Evolutionary conservation across 805 yeast species (phyloP).

Genomic region (Hanseniaspora mollemarum): DNA sequence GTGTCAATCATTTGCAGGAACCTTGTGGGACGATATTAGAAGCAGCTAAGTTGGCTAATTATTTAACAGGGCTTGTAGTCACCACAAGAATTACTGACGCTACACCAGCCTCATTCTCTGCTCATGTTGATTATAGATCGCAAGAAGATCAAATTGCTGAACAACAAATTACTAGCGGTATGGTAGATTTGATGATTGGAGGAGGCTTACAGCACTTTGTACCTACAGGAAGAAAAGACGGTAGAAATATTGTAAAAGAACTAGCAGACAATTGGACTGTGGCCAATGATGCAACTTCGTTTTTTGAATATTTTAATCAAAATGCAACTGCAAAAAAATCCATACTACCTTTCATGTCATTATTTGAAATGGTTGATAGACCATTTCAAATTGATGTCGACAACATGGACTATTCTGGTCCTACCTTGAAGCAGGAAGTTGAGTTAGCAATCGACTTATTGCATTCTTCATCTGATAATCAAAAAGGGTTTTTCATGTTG

Average conservation of each 20-base stretch:
- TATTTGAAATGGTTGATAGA: constrained; percentile 64
- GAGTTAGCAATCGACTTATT: constrained; percentile 61
- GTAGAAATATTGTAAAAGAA: constrained; percentile 52
- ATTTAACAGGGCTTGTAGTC: constrained; percentile 78
- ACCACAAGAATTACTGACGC: constrained; percentile 91
- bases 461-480: constrained; percentile 48
- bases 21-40: constrained; percentile 87
- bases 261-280: constrained; percentile 46
- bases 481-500: constrained; percentile 73
- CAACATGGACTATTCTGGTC: constrained; percentile 37
- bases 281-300: constrained; percentile 38
- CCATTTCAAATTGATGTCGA: constrained; percentile 78
- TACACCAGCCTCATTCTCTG: constrained; percentile 80
- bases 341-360: constrained; percentile 61
- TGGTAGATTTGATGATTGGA: constrained; percentile 76
- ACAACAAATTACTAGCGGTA: constrained; percentile 64
- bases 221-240: constrained; percentile 41
- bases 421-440: constrained; percentile 72
- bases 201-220: constrained; percentile 83
- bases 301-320: not conserved
- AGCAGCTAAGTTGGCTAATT: constrained; percentile 73
- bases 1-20: constrained; percentile 52
- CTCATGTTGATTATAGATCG: constrained; percentile 65
- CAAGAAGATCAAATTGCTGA: constrained; percentile 80
- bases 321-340: constrained; percentile 36